Conservation (phyloP, 2,329 filamentous ascomycete genomes). For the Colletotrichum brevisporum region DNA sequence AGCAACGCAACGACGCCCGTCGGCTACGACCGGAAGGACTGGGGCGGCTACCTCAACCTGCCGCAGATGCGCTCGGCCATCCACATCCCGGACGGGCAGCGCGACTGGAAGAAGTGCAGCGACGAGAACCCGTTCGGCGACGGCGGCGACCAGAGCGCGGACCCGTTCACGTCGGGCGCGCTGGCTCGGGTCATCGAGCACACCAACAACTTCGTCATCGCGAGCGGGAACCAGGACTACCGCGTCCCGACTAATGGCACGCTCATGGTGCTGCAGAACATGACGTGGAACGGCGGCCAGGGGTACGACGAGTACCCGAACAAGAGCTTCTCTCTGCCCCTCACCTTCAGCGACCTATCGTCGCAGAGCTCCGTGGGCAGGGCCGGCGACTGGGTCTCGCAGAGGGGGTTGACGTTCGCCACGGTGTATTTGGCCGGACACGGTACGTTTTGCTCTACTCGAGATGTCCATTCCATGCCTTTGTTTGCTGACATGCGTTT, state of each 20-base stretch:
- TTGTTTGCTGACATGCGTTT: neutral
- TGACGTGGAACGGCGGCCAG: constrained; percentile 81
- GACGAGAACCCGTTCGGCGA: constrained; percentile 53
- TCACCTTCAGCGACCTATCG: constrained; percentile 14
- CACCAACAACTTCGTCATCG: constrained; percentile 81
- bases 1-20: constrained; percentile 50
- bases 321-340: constrained; percentile 77
- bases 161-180: constrained; percentile 61
- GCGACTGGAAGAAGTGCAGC: constrained; percentile 59
- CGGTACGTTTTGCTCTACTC: neutral
- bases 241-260: constrained; percentile 78
- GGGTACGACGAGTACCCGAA: constrained; percentile 76
- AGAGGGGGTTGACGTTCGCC: constrained; percentile 25
- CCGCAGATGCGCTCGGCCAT: constrained; percentile 79
- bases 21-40: constrained; percentile 74
- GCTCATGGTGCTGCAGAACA: constrained; percentile 81
- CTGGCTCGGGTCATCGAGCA: constrained; percentile 81
- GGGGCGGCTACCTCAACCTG: constrained; percentile 77
- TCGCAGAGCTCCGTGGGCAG: constrained; percentile 31
- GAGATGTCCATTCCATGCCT: accelerated
- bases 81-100: constrained; percentile 67
- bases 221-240: constrained; percentile 79
- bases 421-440: constrained; percentile 21
- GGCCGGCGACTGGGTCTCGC: constrained; percentile 28
- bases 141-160: constrained; percentile 61